phyloP scores from a whole-genome alignment of 257 asterid species.

The Vinca minor region DNA sequence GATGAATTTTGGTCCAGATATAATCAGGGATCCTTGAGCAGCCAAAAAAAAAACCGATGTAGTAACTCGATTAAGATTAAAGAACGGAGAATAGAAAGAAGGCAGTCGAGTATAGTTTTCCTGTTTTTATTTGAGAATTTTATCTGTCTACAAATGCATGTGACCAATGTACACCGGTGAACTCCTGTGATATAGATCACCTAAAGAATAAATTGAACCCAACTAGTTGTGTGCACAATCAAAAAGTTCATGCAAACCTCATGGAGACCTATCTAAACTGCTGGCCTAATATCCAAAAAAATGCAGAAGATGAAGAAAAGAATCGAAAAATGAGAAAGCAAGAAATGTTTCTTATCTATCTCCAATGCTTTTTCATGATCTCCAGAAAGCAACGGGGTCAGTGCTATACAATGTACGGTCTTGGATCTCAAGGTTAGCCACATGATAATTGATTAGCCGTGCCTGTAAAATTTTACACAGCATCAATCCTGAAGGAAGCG shows the following conservation, averaged over 20 bases:
- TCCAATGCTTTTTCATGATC: constrained; percentile 32
- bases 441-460: constrained; percentile 64
- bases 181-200: not conserved
- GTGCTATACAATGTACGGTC: constrained; percentile 70
- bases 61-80: too few species aligned
- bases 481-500: constrained; percentile 62
- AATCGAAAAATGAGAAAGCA: not conserved
- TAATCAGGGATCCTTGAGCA: too few species aligned
- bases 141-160: not conserved
- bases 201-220: not conserved
- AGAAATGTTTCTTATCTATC: not conserved
- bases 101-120: too few species aligned
- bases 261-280: not conserved
- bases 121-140: too few species aligned
- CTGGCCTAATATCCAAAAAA: not conserved
- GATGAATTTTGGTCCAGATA: too few species aligned
- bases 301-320: not conserved
- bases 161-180: not conserved
- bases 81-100: too few species aligned
- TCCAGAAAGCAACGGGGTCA: constrained; percentile 74
- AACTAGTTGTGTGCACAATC: not conserved
- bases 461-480: constrained; percentile 58
- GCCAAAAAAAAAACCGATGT: too few species aligned
- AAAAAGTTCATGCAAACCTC: not conserved
- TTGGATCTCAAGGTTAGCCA: constrained; percentile 89